Evolutionary conservation across 163 green algal species (phyloP).

Genomic region (Scenedesmus sp.): DNA sequence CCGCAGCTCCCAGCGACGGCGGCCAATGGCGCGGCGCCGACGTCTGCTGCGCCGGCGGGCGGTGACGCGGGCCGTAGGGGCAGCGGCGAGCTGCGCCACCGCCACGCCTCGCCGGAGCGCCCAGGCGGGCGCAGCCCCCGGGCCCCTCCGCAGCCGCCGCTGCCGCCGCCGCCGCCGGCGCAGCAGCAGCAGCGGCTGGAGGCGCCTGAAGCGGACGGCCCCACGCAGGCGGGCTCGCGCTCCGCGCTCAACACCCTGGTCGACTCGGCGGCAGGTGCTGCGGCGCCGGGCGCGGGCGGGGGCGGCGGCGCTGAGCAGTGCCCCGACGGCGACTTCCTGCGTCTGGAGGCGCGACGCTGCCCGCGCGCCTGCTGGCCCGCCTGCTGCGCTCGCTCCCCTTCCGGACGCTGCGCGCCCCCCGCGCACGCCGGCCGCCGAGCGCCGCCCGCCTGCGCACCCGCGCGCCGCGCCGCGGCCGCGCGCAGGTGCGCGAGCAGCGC

Average conservation of each 20-base stretch:
- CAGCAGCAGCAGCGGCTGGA: slow-evolving; percentile 29
- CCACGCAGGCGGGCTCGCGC: background rate
- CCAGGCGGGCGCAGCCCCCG: background rate
- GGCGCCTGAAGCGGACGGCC: background rate
- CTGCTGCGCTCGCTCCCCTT: background rate
- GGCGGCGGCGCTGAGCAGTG: background rate
- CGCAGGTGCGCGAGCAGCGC: slow-evolving; percentile 79
- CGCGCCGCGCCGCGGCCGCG: background rate
- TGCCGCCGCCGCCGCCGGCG: slow-evolving; percentile 5
- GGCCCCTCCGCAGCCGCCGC: background rate
- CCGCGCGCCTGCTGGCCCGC: background rate
- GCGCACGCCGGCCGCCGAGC: background rate
- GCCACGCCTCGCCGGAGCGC: slow-evolving; percentile 4
- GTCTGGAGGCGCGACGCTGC: slow-evolving; percentile 12
- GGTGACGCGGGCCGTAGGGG: too few relatives aligned
- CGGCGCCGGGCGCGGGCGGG: background rate
- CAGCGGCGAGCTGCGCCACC: slow-evolving; percentile 20
- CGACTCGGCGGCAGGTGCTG: background rate
- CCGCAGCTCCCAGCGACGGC: background rate
- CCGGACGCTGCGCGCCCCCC: background rate
- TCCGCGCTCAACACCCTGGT: slow-evolving; percentile 6
- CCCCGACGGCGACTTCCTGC: background rate
- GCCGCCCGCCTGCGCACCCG: background rate
- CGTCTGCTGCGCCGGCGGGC: slow-evolving; percentile 1
- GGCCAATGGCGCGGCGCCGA: background rate